Conservation (phyloP, 2,329 filamentous ascomycete genomes). For the Fusarium humuli region DNA sequence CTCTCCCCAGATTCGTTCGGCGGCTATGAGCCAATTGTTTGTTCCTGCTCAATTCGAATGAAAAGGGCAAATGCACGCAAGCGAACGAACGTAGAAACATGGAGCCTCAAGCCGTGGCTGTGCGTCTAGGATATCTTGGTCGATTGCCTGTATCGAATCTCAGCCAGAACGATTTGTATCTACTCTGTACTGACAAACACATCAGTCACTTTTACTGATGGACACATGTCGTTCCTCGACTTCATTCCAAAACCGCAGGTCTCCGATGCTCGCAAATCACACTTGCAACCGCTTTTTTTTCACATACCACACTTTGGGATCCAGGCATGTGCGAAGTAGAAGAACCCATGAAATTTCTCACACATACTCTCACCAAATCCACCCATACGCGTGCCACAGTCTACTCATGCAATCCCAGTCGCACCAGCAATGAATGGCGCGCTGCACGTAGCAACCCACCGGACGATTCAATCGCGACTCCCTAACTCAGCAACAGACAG, state of each 20-base stretch:
- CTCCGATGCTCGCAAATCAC: neutral
- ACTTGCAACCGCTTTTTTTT: neutral
- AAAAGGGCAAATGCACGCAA: conserved; percentile 42
- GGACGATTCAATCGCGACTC: conserved; percentile 43
- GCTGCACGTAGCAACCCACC: conserved; percentile 40
- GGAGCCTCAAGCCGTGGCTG: neutral
- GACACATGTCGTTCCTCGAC: neutral
- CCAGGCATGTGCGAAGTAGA: conserved; percentile 19
- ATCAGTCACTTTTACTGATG: neutral
- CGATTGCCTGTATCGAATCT: neutral
- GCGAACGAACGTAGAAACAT: conserved; percentile 20
- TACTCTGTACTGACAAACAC: neutral
- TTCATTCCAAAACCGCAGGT: conserved; percentile 13
- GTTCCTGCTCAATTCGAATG: conserved; percentile 21
- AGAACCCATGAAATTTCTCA: conserved; percentile 25
- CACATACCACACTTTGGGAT: conserved; percentile 10
- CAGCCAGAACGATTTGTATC: neutral
- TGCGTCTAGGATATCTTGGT: neutral
- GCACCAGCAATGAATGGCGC: conserved; percentile 43
- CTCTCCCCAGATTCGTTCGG: conserved; percentile 39
- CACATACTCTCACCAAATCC: conserved; percentile 33
- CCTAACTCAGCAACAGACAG: conserved; percentile 48
- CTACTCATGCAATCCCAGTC: conserved; percentile 42
- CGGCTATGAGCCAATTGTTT: conserved; percentile 39
- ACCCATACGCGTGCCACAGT: conserved; percentile 32